phyloP scores from a whole-genome alignment of 129 eudicot species.

The Chrysanthemum lavandulifolium region DNA sequence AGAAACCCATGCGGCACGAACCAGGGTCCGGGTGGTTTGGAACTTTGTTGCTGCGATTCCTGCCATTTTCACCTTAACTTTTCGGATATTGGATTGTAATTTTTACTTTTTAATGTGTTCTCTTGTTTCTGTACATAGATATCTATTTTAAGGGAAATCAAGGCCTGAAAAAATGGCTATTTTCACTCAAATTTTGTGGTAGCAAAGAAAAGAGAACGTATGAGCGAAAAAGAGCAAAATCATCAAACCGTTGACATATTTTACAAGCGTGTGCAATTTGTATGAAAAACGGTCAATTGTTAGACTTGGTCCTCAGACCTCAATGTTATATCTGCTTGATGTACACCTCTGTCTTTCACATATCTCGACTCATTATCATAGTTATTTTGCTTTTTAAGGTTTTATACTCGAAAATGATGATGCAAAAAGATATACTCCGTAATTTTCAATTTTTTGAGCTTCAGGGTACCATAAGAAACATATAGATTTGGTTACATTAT shows the following conservation, averaged over 20 bases:
- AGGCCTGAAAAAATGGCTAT: constrained; percentile 14
- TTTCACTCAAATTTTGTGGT: constrained; percentile 19
- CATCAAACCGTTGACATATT: not conserved
- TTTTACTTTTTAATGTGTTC: not conserved
- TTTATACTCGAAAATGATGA: too few species aligned
- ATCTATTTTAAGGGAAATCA: constrained; percentile 4
- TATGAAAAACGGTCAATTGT: not conserved
- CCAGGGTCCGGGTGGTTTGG: constrained; percentile 31
- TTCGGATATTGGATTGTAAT: not conserved
- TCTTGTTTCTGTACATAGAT: not conserved
- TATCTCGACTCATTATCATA: too few species aligned
- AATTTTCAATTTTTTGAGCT: too few species aligned
- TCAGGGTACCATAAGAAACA: too few species aligned
- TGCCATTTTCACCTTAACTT: constrained; percentile 33
- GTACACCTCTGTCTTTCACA: too few species aligned
- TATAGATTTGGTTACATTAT: too few species aligned
- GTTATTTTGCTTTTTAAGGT: too few species aligned
- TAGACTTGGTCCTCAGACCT: not conserved
- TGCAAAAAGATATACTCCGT: too few species aligned
- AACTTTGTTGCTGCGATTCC: constrained; percentile 34
- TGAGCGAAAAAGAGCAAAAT: constrained; percentile 17
- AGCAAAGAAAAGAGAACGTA: not conserved
- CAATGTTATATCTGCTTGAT: not conserved
- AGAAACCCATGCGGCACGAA: constrained; percentile 25
- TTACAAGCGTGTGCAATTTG: not conserved